Evolutionary conservation across 2,329 filamentous ascomycete species (phyloP), one percentile per base, ranked within the genome.

Genomic region (Colletotrichum sp.): DNA sequence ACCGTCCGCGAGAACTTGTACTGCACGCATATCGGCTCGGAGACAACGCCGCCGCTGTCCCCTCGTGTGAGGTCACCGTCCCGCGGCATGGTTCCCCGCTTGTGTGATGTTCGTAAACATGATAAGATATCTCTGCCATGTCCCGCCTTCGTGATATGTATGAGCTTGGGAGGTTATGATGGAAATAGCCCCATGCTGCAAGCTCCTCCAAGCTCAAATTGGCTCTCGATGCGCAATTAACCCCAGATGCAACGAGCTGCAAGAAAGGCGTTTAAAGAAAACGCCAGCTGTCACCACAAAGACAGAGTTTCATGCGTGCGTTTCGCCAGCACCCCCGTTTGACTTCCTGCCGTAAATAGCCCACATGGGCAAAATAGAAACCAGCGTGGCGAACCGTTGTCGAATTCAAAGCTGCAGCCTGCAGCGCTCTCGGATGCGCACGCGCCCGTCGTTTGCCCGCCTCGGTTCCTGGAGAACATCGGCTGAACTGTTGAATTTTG

Each of bases 1-100:
- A 64, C 64, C 9, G 64, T 73, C 32, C 60, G 70, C 34, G 64
- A 76, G 36, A 76, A 74, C 16, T 57, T 57, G 59, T 74, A 74
- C 18, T 65, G 74, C 12, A 60, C 74, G 24, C 59, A 74, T 36
- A 76, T 34, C 5, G 32, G 32, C 3, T 34, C 32, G 32, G 32
- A 34, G 32, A 18, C 6, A 3, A 32, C 10, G 15, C 15, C 24
- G 34, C 34, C 28, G 28, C 28, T 9, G 28, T 30, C 28, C 18
- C 59, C 44, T 18, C 34, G n/a, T 8, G 15, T 32, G 16, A 36
- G 34, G 36, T 24, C 62, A 18, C 24, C 26, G 24, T 34, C 30
- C 30, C 59, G 44, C 26, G 26, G 57, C 73, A 64, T 68, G 24
- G 22, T 22, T 30, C 24, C 22, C 32, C 26, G 39, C 12, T 32